A percentile compares a stretch with the other conserved stretches of the same genome.
phyloP scores from a whole-genome alignment of 2,329 filamentous ascomycete species.

The Ophiocordyceps unilateralis region DNA sequence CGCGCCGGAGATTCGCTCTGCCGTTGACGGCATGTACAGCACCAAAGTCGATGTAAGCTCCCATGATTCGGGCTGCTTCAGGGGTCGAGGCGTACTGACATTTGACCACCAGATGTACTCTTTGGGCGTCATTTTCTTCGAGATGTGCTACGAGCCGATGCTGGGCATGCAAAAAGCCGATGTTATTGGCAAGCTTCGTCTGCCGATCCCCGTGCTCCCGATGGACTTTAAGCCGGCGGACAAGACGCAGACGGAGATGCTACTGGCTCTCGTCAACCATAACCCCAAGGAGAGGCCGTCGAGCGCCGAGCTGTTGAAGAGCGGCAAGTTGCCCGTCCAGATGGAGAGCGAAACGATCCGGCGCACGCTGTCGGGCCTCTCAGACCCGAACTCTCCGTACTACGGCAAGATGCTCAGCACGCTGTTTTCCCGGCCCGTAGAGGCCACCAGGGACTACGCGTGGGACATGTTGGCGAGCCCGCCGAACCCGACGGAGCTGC shows the following conservation, averaged over 20 bases:
- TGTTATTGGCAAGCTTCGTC: slow-evolving; percentile 50
- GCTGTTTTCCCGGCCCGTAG: slow-evolving; percentile 60
- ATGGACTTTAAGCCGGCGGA: slow-evolving; percentile 51
- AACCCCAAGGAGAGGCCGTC: slow-evolving; percentile 69
- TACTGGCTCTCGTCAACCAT: slow-evolving; percentile 65
- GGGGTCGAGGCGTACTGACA: neutral
- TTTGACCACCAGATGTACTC: slow-evolving; percentile 60
- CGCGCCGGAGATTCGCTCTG: slow-evolving; percentile 75
- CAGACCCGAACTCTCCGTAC: slow-evolving; percentile 70
- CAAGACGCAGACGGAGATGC: slow-evolving; percentile 62
- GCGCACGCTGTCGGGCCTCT: slow-evolving; percentile 63
- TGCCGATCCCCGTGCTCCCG: slow-evolving; percentile 52
- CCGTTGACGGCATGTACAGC: slow-evolving; percentile 61
- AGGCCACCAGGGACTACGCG: slow-evolving; percentile 63
- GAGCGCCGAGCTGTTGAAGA: slow-evolving; percentile 65
- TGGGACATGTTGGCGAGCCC: slow-evolving; percentile 53
- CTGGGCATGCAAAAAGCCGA: slow-evolving; percentile 48
- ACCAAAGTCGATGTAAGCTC: slow-evolving; percentile 69
- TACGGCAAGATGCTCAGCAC: slow-evolving; percentile 81
- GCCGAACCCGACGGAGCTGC: slow-evolving; percentile 39
- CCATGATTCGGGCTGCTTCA: neutral
- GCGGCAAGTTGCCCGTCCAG: slow-evolving; percentile 73
- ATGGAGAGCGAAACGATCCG: slow-evolving; percentile 87
- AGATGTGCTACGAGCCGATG: slow-evolving; percentile 70
- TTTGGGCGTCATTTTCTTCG: slow-evolving; percentile 91